phyloP scores from a whole-genome alignment of 2,329 filamentous ascomycete species.

The Parascedosporium putredinis region DNA sequence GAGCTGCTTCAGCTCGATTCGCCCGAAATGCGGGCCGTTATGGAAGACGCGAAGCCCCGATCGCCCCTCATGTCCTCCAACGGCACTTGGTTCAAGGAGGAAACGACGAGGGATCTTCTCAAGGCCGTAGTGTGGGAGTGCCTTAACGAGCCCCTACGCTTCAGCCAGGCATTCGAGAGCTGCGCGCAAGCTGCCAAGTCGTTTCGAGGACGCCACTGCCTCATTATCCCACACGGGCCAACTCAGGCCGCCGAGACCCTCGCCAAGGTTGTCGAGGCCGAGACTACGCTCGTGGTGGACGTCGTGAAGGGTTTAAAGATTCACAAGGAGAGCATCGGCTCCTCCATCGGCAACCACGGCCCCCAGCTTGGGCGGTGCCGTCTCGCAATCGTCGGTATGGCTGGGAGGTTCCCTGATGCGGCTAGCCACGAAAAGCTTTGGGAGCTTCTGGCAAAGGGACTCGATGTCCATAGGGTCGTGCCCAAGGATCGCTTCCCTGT shows the following conservation, averaged over 20 bases:
- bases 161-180: conserved; percentile 36
- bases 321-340: conserved; percentile 21
- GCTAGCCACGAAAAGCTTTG: conserved; percentile 37
- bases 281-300: conserved; percentile 31
- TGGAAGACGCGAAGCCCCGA: conserved; percentile 32
- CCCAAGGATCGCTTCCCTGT: conserved; percentile 58
- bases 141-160: conserved; percentile 36
- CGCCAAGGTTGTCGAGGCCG: conserved; percentile 28
- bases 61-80: conserved; percentile 40
- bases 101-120: conserved; percentile 30
- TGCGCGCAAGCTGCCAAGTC: conserved; percentile 31
- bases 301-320: conserved; percentile 27
- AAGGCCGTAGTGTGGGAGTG: conserved; percentile 35
- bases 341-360: conserved; percentile 36
- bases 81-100: conserved; percentile 30
- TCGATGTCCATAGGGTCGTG: conserved; percentile 55
- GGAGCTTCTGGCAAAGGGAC: conserved; percentile 56
- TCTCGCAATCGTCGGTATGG: conserved; percentile 68
- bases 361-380: conserved; percentile 43
- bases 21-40: conserved; percentile 24
- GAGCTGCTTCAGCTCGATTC: conserved; percentile 34
- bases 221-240: conserved; percentile 40
- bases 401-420: conserved; percentile 32
- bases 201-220: conserved; percentile 27
- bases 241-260: conserved; percentile 38